Base-by-base conservation (phyloP, 2,329 filamentous ascomycete genomes). In the Orbilia oligospora region DNA sequence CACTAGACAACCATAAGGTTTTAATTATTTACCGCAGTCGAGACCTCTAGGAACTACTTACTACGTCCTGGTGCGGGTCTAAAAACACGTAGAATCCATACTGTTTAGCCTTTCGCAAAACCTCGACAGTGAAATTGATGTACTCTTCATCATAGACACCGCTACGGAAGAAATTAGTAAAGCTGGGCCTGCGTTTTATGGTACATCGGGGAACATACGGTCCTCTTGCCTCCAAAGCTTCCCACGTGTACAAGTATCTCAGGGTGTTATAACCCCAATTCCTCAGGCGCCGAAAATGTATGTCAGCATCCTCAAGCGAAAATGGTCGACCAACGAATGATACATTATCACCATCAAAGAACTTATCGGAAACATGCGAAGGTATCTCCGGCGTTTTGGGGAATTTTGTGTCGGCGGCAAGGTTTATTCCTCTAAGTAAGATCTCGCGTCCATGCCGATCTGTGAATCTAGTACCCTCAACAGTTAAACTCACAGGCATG, bases 41-140 rank as follows among this genome's bases (percentile, higher is more conserved):
- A 63, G 20, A 33, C 20, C 58, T 22, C 5, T 27, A 12, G 5
- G 3, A 20, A n/a, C 46, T 20, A 89, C 90, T 81, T 88, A 93
- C 91, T 82, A 98, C 95, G 86, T 99, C 96, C 87, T 99, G 96
- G 84, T 99, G 96, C 20, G 97, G 95, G 82, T 99, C 97, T 93
- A 99, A 97, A 84, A 97, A 98, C 63, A 99, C 88, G 83, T 97
- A 97, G 84, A 99, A 97, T 30, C 93, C 93, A 86, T 97, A 98
- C 44, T 90, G 88, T 83, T 94, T 97, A 44, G 94, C 94, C 80
- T 94, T 87, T 71, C 94, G 89, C 81, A 99, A 85, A 10, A 97
- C 87, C 46, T 93, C 89, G 81, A 99, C 93, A 0, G 96, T 99
- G 84, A 97, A 93, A 81, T 92, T 88, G 81, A 98, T 94, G 88